These are phyloP conservation scores for Aspergillus cristatus DNA, from an alignment of 495 filamentous ascomycete genomes.

Conservation along the genomic window DNA sequence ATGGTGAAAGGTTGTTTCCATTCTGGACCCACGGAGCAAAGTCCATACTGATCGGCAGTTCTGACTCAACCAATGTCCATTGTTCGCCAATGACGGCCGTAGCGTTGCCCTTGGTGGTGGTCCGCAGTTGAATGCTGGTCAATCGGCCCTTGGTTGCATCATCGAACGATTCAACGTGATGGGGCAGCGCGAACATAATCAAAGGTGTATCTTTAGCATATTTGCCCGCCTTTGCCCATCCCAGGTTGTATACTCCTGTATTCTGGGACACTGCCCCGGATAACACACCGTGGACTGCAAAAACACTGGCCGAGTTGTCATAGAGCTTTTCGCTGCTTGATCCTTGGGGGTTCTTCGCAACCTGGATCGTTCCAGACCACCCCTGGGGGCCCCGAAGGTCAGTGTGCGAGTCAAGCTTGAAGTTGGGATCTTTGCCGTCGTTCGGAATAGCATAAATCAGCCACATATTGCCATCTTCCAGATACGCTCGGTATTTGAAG, in stretches of 20 bases:
- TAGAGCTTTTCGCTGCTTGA: slow-evolving; percentile 55
- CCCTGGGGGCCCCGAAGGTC: slow-evolving; percentile 40
- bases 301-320: slow-evolving; percentile 69
- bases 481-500: slow-evolving; percentile 65
- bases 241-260: slow-evolving; percentile 62
- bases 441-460: slow-evolving; percentile 64
- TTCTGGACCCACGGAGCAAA: slow-evolving; percentile 49
- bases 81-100: slow-evolving; percentile 61
- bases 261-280: slow-evolving; percentile 49
- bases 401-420: slow-evolving; percentile 38
- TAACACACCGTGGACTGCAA: slow-evolving; percentile 52
- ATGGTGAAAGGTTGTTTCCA: slow-evolving; percentile 43
- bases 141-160: slow-evolving; percentile 40
- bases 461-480: slow-evolving; percentile 71
- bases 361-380: slow-evolving; percentile 66
- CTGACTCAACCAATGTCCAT: slow-evolving; percentile 69
- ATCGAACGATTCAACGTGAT: slow-evolving; percentile 73
- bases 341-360: slow-evolving; percentile 62
- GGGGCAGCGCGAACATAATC: slow-evolving; percentile 84
- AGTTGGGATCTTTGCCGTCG: slow-evolving; percentile 34
- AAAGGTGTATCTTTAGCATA: slow-evolving; percentile 35
- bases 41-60: slow-evolving; percentile 64
- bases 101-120: slow-evolving; percentile 79
- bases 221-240: slow-evolving; percentile 59
- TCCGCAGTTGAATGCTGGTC: slow-evolving; percentile 56